Percentiles rank a stretch among this genome's conserved stretches.
These are phyloP conservation scores for Dendrobium catenatum DNA, from an alignment of 106 monocot species.

Conservation along the genomic window DNA sequence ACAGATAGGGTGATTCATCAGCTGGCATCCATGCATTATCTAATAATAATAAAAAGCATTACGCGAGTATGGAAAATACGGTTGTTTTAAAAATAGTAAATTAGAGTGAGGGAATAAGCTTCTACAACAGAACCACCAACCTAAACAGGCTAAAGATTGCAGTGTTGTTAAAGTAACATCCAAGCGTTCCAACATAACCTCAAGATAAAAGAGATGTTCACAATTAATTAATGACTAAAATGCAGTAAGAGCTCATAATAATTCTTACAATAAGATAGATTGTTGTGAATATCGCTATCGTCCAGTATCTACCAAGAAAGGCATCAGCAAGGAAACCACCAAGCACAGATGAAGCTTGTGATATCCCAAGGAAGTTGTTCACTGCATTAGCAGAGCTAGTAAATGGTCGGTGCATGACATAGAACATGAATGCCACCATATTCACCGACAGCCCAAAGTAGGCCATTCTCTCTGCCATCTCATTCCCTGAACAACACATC, in stretches of 20 bases:
- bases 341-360: slow-evolving; percentile 81
- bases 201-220: no score
- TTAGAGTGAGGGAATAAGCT: no score
- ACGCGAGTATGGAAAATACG: no score
- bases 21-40: no score
- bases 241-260: no score
- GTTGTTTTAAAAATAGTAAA: no score
- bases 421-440: slow-evolving; percentile 94
- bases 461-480: slow-evolving; percentile 95
- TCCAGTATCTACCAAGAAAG: slow-evolving; percentile 96
- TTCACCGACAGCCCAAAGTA: slow-evolving; percentile 93
- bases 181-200: no score
- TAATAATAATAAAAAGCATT: no score
- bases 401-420: slow-evolving; percentile 84
- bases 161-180: no score
- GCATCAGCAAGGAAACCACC: slow-evolving; percentile 95
- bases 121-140: no score
- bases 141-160: no score
- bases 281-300: slow-evolving; percentile 84
- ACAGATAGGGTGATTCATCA: no score
- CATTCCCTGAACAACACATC: slow-evolving; percentile 52
- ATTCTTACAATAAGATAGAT: slow-evolving; percentile 71
- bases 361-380: slow-evolving; percentile 88
- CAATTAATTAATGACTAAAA: background rate
- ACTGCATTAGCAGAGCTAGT: slow-evolving; percentile 70